Evolutionary conservation across 2,329 filamentous ascomycete genomes (phyloP), one percentile per base, ranked within the genome.

Genomic region (Aspergillus ochraceoroseus): DNA sequence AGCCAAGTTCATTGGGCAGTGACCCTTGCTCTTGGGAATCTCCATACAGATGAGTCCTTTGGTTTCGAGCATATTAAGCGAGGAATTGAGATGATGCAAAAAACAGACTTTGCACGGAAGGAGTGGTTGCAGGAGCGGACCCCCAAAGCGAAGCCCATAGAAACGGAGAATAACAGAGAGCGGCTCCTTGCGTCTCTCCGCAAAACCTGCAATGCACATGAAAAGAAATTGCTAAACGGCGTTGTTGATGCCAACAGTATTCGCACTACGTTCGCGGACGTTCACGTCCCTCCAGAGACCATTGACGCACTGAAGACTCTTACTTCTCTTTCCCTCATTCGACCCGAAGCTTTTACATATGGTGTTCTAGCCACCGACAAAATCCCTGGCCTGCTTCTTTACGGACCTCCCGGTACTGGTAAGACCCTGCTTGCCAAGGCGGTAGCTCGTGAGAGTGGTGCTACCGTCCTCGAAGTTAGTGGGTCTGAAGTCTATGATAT

Each of bases 281-380:
- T 98, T 13, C 87, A 94, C 54, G 87, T 83, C 1, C 81, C 88
- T 0, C 66, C 74, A 0, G 87, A 89, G 45, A 95, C 87, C 2
- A 84, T 94, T 19, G 86, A 92, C 14, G 85, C 89, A 1, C 74
- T 98, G 39, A 88, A 90, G 61, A 87, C 87, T 4, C 75, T 96
- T 35, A 98, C 92, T 0, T 87, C 86, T 1, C 72, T 98, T 12
- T 92, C 89, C 0, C 73, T 98, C 4, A 73, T 87, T 35, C 81
- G 90, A 0, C 92, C 92, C 0, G 89, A 96, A 47, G 90, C 89
- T n/a, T 98, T 96, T 66, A 82, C 82, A 7, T 98, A 98, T 53
- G 92, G 92, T 64, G 87, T 98, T 3, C 76, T 98, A 8, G 85
- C 88, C 2, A 87, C 82, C 0, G 89, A 96, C 59, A 85, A 87